phyloP scores from a whole-genome alignment of 345 rosid species.

The Eucalyptus microcorys region DNA sequence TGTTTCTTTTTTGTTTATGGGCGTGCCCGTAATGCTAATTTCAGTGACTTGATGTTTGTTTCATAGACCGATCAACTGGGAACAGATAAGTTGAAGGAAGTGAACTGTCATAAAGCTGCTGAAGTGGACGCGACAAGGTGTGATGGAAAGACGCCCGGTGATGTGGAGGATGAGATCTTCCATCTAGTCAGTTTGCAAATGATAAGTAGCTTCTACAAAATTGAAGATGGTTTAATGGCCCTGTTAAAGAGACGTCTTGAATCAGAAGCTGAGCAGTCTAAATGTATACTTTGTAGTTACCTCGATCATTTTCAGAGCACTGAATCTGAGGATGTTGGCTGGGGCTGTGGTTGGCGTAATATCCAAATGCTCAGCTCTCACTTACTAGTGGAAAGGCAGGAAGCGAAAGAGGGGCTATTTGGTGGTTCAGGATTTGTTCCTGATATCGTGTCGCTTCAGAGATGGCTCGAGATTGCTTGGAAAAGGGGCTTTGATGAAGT shows the following conservation, averaged over 20 bases:
- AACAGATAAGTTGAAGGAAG: neutral
- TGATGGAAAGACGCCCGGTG: neutral
- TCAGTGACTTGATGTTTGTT: neutral
- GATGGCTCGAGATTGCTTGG: conserved; percentile 89
- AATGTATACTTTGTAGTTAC: conserved; percentile 28
- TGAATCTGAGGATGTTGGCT: conserved; percentile 45
- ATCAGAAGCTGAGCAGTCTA: conserved; percentile 8
- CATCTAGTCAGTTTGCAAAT: conserved; percentile 28
- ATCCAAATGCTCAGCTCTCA: conserved; percentile 71
- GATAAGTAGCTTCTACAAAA: conserved; percentile 24
- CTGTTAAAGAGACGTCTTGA: conserved; percentile 43
- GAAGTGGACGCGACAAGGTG: neutral
- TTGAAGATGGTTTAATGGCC: conserved; percentile 43
- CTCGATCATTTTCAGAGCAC: conserved; percentile 57
- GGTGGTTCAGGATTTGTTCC: conserved; percentile 68
- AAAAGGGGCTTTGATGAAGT: conserved; percentile 51
- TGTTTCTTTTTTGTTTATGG: neutral
- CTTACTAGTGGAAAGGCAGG: conserved; percentile 35
- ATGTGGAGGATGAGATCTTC: conserved; percentile 5
- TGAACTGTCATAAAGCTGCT: neutral
- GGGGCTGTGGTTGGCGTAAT: conserved; percentile 91
- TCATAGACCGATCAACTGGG: neutral
- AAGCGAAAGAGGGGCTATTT: conserved; percentile 35
- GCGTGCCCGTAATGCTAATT: neutral
- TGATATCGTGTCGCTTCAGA: conserved; percentile 54